These are phyloP conservation scores for sorghum (Sorghum bicolor) DNA, from an alignment of 176 grass and related monocot genomes.

Conservation along the genomic window DNA sequence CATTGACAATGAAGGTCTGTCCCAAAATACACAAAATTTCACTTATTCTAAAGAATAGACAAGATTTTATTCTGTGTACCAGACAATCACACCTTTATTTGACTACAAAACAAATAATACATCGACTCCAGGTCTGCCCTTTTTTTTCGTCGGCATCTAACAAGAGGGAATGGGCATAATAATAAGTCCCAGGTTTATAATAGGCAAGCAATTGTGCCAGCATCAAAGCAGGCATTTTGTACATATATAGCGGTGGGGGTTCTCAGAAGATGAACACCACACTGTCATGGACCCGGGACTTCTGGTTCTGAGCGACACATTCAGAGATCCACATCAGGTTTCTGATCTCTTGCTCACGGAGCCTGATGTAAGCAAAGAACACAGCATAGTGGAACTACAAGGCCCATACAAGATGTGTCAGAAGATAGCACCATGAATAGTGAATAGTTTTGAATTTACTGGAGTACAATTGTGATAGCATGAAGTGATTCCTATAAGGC, in stretches of 20 bases:
- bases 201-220: constrained; percentile 23
- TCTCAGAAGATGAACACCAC: constrained; percentile 90
- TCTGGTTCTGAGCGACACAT: constrained; percentile 97
- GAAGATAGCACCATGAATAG: not conserved
- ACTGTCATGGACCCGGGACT: constrained; percentile 84
- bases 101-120: constrained; percentile 44
- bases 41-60: constrained; percentile 18
- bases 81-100: constrained; percentile 44
- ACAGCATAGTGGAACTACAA: constrained; percentile 95
- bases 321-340: constrained; percentile 99
- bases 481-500: not conserved
- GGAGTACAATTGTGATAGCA: not conserved
- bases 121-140: constrained; percentile 15
- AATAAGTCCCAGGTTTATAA: constrained; percentile 28
- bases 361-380: constrained; percentile 94
- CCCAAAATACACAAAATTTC: constrained; percentile 23
- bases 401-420: constrained; percentile 23
- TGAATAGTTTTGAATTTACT: not conserved
- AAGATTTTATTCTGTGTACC: constrained; percentile 36
- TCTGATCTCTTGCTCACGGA: constrained; percentile 91
- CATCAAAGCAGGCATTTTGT: constrained; percentile 39
- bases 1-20: not conserved
- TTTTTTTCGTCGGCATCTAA: constrained; percentile 8
- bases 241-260: not conserved
- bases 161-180: constrained; percentile 3